These are phyloP conservation scores for Hericium erinaceus DNA, from an alignment of 768 basidiomycete species.

Conservation along the genomic window DNA sequence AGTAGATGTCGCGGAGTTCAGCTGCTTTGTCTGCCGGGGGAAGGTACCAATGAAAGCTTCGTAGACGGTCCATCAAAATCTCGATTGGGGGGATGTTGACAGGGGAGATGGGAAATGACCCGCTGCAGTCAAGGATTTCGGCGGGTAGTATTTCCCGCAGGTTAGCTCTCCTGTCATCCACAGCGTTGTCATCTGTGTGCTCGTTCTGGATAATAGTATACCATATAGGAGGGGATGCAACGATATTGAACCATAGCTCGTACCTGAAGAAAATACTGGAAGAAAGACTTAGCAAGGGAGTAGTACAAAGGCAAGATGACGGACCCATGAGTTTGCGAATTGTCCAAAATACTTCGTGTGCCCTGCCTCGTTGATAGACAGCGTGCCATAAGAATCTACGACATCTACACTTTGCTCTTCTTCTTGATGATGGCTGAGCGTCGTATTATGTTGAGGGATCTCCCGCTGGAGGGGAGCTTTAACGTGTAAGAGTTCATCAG, in stretches of 20 bases:
- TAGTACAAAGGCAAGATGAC: slow-evolving; percentile 16
- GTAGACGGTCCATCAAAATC: slow-evolving; percentile 35
- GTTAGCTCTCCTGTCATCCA: slow-evolving; percentile 35
- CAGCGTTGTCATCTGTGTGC: slow-evolving; percentile 44
- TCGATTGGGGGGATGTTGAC: slow-evolving; percentile 27
- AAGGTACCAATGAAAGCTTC: slow-evolving; percentile 60
- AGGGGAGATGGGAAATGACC: slow-evolving; percentile 54
- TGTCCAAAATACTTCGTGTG: slow-evolving; percentile 71
- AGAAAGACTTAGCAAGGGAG: slow-evolving; percentile 10
- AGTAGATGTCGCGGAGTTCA: slow-evolving; percentile 49
- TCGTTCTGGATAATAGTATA: slow-evolving; percentile 41
- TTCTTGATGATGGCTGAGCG: slow-evolving; percentile 29
- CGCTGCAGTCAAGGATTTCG: slow-evolving; percentile 55
- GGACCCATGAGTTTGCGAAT: slow-evolving; percentile 69
- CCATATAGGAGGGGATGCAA: slow-evolving; percentile 4
- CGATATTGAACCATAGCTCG: slow-evolving; percentile 9
- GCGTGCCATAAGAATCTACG: slow-evolving; percentile 71
- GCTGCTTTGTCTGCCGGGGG: slow-evolving; percentile 51
- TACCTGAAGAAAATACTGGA: slow-evolving; percentile 69
- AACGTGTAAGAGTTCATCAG: slow-evolving; percentile 64
- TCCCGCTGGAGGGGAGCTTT: slow-evolving; percentile 74
- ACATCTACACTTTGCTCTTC: slow-evolving; percentile 67
- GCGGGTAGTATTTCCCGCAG: slow-evolving; percentile 49
- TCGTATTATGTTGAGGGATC: slow-evolving; percentile 16
- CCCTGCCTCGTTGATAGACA: slow-evolving; percentile 65